phyloP scores from a whole-genome alignment of 1,284 basidiomycete species.

The Trametes versicolor region DNA sequence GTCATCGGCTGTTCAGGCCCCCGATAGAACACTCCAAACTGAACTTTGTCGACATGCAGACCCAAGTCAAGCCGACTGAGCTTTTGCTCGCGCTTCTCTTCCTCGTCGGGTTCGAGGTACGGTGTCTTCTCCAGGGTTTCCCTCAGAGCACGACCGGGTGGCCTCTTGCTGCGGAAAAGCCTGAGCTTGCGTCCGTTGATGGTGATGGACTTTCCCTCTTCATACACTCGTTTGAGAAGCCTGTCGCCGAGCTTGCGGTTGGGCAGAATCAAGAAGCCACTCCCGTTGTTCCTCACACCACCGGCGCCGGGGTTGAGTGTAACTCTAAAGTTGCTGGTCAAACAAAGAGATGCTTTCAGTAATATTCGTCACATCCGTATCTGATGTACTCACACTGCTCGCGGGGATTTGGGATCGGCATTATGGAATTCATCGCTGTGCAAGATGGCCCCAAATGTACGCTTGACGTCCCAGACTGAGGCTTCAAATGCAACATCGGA shows the following conservation, averaged over 20 bases:
- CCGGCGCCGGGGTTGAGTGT: constrained; percentile 58
- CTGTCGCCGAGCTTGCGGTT: constrained; percentile 51
- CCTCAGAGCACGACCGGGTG: constrained; percentile 27
- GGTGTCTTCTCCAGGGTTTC: constrained; percentile 58
- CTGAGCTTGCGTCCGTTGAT: constrained; percentile 48
- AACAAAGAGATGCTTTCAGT: not conserved
- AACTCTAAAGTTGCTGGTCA: constrained; percentile 62
- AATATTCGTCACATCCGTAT: not conserved
- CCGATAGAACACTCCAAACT: constrained; percentile 67
- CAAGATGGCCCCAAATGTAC: constrained; percentile 60
- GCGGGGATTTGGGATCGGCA: constrained; percentile 41
- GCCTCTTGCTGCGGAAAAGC: constrained; percentile 36
- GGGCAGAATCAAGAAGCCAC: constrained; percentile 61
- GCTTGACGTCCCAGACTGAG: constrained; percentile 65
- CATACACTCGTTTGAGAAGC: constrained; percentile 56
- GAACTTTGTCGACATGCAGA: constrained; percentile 65
- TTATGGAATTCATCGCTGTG: constrained; percentile 62
- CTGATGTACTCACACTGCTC: constrained; percentile 43
- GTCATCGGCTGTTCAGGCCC: constrained; percentile 43
- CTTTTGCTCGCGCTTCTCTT: constrained; percentile 60
- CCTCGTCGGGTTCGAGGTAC: constrained; percentile 68
- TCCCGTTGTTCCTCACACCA: constrained; percentile 66
- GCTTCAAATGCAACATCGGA: constrained; percentile 55
- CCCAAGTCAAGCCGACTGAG: constrained; percentile 54
- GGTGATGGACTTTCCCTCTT: constrained; percentile 48